phyloP scores from a whole-genome alignment of 2,329 filamentous ascomycete genomes.

The Cadophora luteo-olivacea region DNA sequence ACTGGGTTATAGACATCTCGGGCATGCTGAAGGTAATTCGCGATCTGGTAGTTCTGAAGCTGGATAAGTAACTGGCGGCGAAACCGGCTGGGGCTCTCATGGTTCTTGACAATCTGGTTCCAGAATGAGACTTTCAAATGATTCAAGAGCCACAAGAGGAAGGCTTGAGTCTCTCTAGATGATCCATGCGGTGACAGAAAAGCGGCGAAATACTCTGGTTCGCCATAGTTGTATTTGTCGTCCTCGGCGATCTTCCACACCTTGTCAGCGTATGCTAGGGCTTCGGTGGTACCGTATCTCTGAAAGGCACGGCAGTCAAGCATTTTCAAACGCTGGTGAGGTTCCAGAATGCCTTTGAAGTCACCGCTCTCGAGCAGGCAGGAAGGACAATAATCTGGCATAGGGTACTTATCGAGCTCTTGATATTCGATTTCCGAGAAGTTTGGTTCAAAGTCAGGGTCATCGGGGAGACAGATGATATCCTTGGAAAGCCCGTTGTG shows the following conservation, averaged over 20 bases:
- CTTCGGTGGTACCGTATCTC: too few species aligned
- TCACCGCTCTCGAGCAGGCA: neutral
- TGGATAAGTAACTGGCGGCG: neutral
- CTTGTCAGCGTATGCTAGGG: neutral
- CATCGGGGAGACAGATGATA: neutral
- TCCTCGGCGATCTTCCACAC: neutral
- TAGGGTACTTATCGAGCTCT: neutral
- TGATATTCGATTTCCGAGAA: too few species aligned
- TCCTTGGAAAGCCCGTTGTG: neutral
- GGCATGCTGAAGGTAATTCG: neutral
- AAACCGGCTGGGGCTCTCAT: neutral
- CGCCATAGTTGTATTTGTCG: neutral
- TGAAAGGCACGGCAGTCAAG: neutral
- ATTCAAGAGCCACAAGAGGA: neutral
- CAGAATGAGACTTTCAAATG: neutral
- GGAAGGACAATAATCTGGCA: neutral
- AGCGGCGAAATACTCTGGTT: neutral
- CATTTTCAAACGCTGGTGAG: neutral
- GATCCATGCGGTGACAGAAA: neutral
- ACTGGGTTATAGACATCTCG: neutral
- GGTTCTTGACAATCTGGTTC: neutral
- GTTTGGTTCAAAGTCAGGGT: too few species aligned
- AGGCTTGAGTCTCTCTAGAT: neutral
- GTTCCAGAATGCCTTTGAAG: neutral
- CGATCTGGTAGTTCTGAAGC: neutral